Evolutionary conservation across 352 stramenopile genomes (phyloP).

Genomic region (Globisporangium rhizosaccharum): DNA sequence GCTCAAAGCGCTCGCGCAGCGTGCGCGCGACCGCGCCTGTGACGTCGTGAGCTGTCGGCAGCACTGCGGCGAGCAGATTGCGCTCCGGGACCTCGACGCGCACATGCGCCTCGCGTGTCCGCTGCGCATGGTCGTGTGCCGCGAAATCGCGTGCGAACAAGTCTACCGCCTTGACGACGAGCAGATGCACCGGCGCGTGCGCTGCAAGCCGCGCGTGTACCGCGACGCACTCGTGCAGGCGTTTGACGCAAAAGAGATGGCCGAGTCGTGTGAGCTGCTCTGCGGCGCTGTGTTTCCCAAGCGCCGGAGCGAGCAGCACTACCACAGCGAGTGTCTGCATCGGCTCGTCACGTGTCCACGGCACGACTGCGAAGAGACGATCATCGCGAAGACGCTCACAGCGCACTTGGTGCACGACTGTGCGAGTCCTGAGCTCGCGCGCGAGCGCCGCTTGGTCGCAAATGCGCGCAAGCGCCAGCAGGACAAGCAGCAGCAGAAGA

Average conservation of each 20-base stretch:
- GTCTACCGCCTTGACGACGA: slow-evolving; percentile 29
- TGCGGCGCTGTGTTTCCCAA: slow-evolving; percentile 31
- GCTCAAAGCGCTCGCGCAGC: slow-evolving; percentile 56
- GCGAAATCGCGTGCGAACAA: slow-evolving; percentile 35
- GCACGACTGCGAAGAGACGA: slow-evolving; percentile 39
- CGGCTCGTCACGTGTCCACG: slow-evolving; percentile 44
- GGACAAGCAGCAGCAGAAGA: neutral
- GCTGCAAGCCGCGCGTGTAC: slow-evolving; percentile 36
- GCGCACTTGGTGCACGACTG: slow-evolving; percentile 39
- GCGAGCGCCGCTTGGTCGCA: slow-evolving; percentile 22
- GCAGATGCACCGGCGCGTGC: slow-evolving; percentile 20
- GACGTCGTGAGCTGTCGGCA: slow-evolving; percentile 36
- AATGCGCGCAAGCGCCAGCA: slow-evolving; percentile 17
- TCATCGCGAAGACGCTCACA: slow-evolving; percentile 35
- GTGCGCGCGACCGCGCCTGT: slow-evolving; percentile 37
- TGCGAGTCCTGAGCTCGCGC: slow-evolving; percentile 20
- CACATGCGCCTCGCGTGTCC: slow-evolving; percentile 46
- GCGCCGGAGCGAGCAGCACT: slow-evolving; percentile 30
- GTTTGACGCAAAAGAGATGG: slow-evolving; percentile 30
- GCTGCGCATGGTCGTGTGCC: slow-evolving; percentile 50
- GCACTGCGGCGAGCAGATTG: slow-evolving; percentile 32
- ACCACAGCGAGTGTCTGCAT: slow-evolving; percentile 36
- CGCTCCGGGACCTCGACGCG: slow-evolving; percentile 33
- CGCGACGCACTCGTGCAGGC: slow-evolving; percentile 33
- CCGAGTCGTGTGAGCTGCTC: slow-evolving; percentile 39